Base-by-base conservation (phyloP, 2,329 filamentous ascomycete genomes). In the Fusarium virguliforme region DNA sequence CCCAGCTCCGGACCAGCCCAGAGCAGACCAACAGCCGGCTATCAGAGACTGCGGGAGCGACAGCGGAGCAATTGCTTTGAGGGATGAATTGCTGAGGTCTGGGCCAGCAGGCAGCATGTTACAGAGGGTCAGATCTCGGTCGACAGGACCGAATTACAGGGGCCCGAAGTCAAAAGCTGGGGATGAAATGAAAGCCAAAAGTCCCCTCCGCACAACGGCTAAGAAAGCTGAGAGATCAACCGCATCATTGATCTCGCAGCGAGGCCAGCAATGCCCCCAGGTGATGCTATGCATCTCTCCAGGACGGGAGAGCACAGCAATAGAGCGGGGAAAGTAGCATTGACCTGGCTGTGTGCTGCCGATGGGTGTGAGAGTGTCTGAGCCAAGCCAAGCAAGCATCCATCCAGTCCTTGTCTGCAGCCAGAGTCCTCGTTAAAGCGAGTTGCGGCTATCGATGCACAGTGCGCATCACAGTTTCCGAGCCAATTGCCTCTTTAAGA, bases 291-390 rank as follows among this genome's bases (percentile, higher is more conserved):
- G 58, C 58, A 54, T 41, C 43, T 60, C 46, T 60, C 58, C 28
- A 51, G 40, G 34, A 48, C 32, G 50, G 50, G 50, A 60, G 41
- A 58, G 43, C 26, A 40, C 53, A 61, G 50, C 48, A 34, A 48
- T 67, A 70, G 70, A 70, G 73, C 71, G 73, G 73, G 73, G 73
- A 73, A 75, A 65, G 71, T 67, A 60, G 60, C 60, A 72, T 62
- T 74, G 64, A 26, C 35, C 18, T 62, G 63, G 35, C 41, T 62
- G 48, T 48, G 38, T 60, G 59, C 37, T 60, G 60, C 62, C 41
- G 59, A 35, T 35, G 35, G 53, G 35, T 37, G 53, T 51, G 64
- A 66, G 32, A 57, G 59, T 57, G 54, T 41, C 37, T 57, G 54
- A 34, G 54, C 51, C 51, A 56, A 65, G 64, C 40, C 55, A 64